Evolutionary conservation across 305 asterid species (phyloP).

Genomic region (Fraxinus nigra): DNA sequence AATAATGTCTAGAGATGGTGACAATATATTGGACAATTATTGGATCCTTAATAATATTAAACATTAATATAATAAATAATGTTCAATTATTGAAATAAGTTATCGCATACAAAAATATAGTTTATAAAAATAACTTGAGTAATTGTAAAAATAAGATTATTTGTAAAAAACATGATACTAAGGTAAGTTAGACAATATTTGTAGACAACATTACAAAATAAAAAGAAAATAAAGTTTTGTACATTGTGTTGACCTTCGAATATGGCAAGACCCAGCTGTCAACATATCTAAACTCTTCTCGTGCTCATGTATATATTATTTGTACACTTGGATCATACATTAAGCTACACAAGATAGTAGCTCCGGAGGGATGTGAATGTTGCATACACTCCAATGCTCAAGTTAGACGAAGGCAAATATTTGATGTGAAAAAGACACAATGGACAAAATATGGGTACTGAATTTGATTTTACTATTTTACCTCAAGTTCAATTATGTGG

Average conservation of each 20-base stretch:
- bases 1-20: not conserved
- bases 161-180: not conserved
- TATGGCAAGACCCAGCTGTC: not conserved
- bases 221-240: not conserved
- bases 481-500: not conserved
- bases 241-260: not conserved
- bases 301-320: not conserved
- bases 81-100: not conserved
- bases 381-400: not conserved
- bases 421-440: not conserved
- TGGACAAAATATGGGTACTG: not conserved
- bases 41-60: not conserved
- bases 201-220: not conserved
- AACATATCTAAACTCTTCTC: not conserved
- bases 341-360: not conserved
- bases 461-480: too few relatives aligned
- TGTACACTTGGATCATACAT: not conserved
- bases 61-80: not conserved
- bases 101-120: not conserved
- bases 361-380: not conserved
- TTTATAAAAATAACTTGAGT: not conserved
- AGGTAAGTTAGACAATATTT: not conserved
- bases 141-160: not conserved
- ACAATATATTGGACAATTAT: not conserved
- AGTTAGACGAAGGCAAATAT: too few relatives aligned